Evolutionary conservation across 2,329 filamentous ascomycete genomes (phyloP), one percentile per base, ranked within the genome.

Genomic region (Exophiala alcalophila): DNA sequence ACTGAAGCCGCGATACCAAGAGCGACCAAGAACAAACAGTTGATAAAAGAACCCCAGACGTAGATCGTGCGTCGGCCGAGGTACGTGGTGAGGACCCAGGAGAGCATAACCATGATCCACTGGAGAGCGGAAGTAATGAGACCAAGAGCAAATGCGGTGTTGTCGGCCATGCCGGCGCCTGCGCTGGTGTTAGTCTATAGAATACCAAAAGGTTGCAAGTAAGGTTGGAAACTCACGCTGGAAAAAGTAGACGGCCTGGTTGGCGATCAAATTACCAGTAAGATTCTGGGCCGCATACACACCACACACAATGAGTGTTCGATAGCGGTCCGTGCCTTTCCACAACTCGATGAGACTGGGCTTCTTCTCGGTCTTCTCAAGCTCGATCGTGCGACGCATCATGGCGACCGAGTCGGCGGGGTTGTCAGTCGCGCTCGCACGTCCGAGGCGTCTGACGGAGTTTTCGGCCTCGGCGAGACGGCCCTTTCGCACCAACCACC

Each of bases 51-150:
- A 49, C 80, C 79, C 65, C 72, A 81, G 41, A 83, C 66, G 61
- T 83, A 83, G 62, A 83, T 81, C 24, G 74, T 73, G 39, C 80
- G 78, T 45, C 79, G 74, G 58, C 80, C 78, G 39, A 80, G 68
- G 62, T 79, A 83, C 1, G 74, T 73, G 10, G 77, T 83, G 35
- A 84, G 72, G 42, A 83, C 64, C 81, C 81, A 84, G 44, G 80
- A 84, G 28, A 80, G 67, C 73, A 81, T 81, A 60, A 81, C 77
- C 47, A 80, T 71, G 59, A 84, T 62, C 62, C 63, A 68, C 59
- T 81, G 77, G 2, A 84, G 77, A 34, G 71, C 76, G 0, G 80
- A 82, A 37, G 75, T 83, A 61, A 83, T 82, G 19, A 84, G 73
- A 61, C 76, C 76, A 11, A 83, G 67, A 25, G 72, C 73, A 57